Percentiles rank a stretch among this genome's conserved stretches.
phyloP scores from a whole-genome alignment of 371 early-diverging fungal genomes.

The Mucor racemosus region DNA sequence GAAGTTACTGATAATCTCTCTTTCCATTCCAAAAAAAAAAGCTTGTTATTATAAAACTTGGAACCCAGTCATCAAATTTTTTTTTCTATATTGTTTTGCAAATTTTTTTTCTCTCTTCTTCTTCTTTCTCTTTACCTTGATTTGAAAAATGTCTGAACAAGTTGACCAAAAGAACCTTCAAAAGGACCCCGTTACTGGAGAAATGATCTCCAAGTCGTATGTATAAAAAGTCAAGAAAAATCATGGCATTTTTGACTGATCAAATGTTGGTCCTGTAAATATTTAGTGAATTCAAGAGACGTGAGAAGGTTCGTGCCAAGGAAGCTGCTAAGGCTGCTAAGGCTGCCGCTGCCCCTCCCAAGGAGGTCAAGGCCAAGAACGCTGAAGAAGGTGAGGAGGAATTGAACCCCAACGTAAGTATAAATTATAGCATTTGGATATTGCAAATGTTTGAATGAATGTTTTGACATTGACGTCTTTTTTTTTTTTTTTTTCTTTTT shows the following conservation, averaged over 20 bases:
- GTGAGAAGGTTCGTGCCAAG: constrained; percentile 87
- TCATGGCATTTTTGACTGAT: not conserved
- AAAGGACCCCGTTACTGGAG: constrained; percentile 91
- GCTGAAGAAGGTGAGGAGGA: constrained; percentile 81
- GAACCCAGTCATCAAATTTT: constrained; percentile 9
- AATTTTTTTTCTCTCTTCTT: constrained; percentile 15
- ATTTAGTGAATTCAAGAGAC: constrained; percentile 90
- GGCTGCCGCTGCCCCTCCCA: constrained; percentile 65
- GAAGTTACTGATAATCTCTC: constrained; percentile 6
- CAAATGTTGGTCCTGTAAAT: not conserved
- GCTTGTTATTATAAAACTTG: not conserved
- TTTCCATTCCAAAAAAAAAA: not conserved
- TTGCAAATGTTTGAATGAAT: not conserved
- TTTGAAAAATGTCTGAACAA: constrained; percentile 29
- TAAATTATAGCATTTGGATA: not conserved
- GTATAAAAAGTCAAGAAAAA: constrained; percentile 10
- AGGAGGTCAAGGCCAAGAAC: constrained; percentile 58
- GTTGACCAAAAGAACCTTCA: constrained; percentile 70
- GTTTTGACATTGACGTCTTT: not conserved
- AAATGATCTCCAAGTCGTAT: constrained; percentile 95
- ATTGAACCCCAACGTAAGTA: constrained; percentile 81
- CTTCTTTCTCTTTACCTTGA: not conserved
- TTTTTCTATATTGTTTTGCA: not conserved
- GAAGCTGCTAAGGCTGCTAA: constrained; percentile 78
- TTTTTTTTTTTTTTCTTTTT: not conserved